Evolutionary conservation across 225 moss, liverwort and hornwort genomes (phyloP).

Genomic region (Polytrichum commune): DNA sequence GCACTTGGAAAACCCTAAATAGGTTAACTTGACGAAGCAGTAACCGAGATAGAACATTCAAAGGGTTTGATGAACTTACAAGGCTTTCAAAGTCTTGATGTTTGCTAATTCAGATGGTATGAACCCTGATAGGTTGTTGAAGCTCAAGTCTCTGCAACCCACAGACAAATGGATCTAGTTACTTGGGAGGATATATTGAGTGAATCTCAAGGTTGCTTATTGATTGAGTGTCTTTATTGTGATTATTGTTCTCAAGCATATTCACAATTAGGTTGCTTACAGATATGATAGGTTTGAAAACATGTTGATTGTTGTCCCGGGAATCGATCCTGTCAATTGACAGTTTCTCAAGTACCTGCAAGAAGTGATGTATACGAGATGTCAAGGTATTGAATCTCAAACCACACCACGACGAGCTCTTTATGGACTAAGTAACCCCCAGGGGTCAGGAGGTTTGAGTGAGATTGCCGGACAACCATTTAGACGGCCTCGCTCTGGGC

Average conservation of each 20-base stretch:
- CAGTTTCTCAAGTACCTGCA: slow-evolving; percentile 25
- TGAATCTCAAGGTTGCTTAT: no score
- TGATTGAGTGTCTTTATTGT: no score
- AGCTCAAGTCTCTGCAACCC: slow-evolving; percentile 24
- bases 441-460: no score
- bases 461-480: no score
- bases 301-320: slow-evolving; percentile 10
- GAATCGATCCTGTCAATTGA: slow-evolving; percentile 22
- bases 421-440: neutral
- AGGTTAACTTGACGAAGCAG: neutral
- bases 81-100: slow-evolving; percentile 18
- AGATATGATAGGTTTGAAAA: slow-evolving; percentile 19
- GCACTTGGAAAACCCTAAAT: no score
- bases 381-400: slow-evolving; percentile 4
- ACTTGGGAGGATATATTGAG: neutral
- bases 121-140: slow-evolving; percentile 19
- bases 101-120: slow-evolving; percentile 22
- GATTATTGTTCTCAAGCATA: no score
- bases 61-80: slow-evolving; percentile 5
- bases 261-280: slow-evolving; percentile 11
- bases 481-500: no score
- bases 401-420: neutral
- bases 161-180: neutral
- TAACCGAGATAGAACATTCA: no score
- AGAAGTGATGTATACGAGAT: neutral